Evolutionary conservation across 1,284 basidiomycete species (phyloP).

Genomic region (Anthracocystis walkeri): DNA sequence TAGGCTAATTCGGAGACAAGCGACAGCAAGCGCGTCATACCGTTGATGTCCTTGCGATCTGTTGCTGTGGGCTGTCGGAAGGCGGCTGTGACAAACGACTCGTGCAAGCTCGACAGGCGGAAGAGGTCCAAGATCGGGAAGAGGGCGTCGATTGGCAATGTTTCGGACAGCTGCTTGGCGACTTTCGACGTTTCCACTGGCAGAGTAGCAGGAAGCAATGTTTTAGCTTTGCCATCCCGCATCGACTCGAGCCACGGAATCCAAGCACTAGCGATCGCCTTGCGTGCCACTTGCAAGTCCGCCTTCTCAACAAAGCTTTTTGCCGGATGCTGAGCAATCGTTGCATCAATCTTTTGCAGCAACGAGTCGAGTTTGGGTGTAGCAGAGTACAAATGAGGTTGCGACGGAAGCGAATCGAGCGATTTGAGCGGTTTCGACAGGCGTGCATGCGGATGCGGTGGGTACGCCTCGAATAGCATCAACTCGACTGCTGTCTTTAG

Average conservation of each 20-base stretch:
- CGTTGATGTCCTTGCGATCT: slow-evolving; percentile 22
- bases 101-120: slow-evolving; percentile 81
- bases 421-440: slow-evolving; percentile 75
- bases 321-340: slow-evolving; percentile 73
- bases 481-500: slow-evolving; percentile 79
- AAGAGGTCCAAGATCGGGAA: slow-evolving; percentile 88
- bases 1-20: slow-evolving; percentile 20
- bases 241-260: slow-evolving; percentile 44
- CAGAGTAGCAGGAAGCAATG: slow-evolving; percentile 8
- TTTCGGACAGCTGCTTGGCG: slow-evolving; percentile 11
- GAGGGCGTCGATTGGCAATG: slow-evolving; percentile 75
- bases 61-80: slow-evolving; percentile 15
- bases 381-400: slow-evolving; percentile 80
- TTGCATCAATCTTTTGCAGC: slow-evolving; percentile 76
- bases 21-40: slow-evolving; percentile 23
- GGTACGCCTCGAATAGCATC: slow-evolving; percentile 76
- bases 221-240: slow-evolving; percentile 6
- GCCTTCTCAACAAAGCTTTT: slow-evolving; percentile 54
- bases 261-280: slow-evolving; percentile 73
- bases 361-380: slow-evolving; percentile 79
- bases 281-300: slow-evolving; percentile 56
- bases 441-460: slow-evolving; percentile 80
- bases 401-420: slow-evolving; percentile 74
- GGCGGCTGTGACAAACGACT: slow-evolving; percentile 45
- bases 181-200: slow-evolving; percentile 4